Evolutionary conservation across 768 basidiomycete species (phyloP).

Genomic region (Pleurotus tuoliensis): DNA sequence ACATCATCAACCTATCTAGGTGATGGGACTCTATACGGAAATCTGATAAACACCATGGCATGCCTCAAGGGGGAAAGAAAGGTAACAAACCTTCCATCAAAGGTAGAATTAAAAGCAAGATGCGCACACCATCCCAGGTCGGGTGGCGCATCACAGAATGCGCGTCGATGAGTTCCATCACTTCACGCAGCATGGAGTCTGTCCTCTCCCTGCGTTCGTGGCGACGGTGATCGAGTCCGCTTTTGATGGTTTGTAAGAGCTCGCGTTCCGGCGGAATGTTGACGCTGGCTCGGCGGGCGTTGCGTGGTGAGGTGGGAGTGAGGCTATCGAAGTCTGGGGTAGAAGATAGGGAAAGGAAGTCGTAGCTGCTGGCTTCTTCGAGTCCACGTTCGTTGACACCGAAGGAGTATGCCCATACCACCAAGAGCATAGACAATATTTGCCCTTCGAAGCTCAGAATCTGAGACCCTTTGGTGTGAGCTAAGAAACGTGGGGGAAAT

Average conservation of each 20-base stretch:
- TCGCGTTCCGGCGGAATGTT: slow-evolving; percentile 6
- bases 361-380: slow-evolving; percentile 32
- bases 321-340: slow-evolving; percentile 17
- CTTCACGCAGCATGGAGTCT: slow-evolving; percentile 69
- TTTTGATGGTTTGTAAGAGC: slow-evolving; percentile 13
- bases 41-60: slow-evolving; percentile 2
- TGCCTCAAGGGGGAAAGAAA: not conserved
- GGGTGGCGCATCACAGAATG: slow-evolving; percentile 77
- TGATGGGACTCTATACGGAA: slow-evolving; percentile 36
- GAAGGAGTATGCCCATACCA: slow-evolving; percentile 87
- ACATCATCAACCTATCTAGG: slow-evolving; percentile 57
- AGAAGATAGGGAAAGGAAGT: slow-evolving; percentile 13
- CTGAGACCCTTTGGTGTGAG: slow-evolving; percentile 58
- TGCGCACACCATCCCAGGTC: slow-evolving; percentile 83
- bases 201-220: slow-evolving; percentile 49
- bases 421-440: slow-evolving; percentile 74
- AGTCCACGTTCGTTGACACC: slow-evolving; percentile 79
- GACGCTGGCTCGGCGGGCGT: slow-evolving; percentile 8
- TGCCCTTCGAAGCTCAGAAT: slow-evolving; percentile 69
- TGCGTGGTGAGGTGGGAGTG: slow-evolving; percentile 1
- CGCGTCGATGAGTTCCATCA: slow-evolving; percentile 77
- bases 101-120: slow-evolving; percentile 74
- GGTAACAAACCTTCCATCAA: slow-evolving; percentile 69
- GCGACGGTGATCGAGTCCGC: slow-evolving; percentile 27
- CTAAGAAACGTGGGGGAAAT: slow-evolving; percentile 68